A percentile compares a stretch with the other conserved stretches of the same genome.
phyloP scores from a whole-genome alignment of 1,139 yeast species.

The Chernovozyma aurita region DNA sequence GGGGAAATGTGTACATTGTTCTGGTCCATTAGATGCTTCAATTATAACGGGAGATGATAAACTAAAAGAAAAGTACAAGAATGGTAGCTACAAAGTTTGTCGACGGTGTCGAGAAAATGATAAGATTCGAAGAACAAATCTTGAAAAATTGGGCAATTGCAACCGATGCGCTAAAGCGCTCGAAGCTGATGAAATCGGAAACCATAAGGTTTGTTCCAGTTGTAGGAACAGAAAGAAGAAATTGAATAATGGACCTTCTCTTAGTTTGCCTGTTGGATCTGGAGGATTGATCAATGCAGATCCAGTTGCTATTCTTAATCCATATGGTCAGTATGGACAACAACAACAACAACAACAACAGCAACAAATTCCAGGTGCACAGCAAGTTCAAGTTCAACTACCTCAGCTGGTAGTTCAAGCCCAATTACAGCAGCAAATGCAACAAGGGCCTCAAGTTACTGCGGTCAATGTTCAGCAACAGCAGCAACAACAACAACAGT shows the following conservation, averaged over 20 bases:
- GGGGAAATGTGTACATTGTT: slow-evolving; percentile 66
- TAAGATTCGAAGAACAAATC: slow-evolving; percentile 48
- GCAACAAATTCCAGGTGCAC: slow-evolving; percentile 4
- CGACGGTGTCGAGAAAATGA: slow-evolving; percentile 60
- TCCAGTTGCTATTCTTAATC: slow-evolving; percentile 4
- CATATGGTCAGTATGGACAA: neutral
- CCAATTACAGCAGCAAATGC: slow-evolving; percentile 3
- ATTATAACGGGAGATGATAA: slow-evolving; percentile 26
- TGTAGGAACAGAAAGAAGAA: slow-evolving; percentile 55
- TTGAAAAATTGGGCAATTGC: slow-evolving; percentile 57
- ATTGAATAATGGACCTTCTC: slow-evolving; percentile 8
- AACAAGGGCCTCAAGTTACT: neutral
- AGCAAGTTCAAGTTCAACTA: slow-evolving; percentile 9
- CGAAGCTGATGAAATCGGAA: slow-evolving; percentile 40
- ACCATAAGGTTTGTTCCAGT: slow-evolving; percentile 50
- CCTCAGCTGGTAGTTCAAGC: slow-evolving; percentile 24
- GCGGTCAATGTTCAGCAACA: neutral
- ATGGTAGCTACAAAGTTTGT: slow-evolving; percentile 53
- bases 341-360: slow-evolving; percentile 6
- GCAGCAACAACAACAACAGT: slow-evolving; percentile 2
- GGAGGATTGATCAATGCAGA: neutral
- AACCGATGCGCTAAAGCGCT: slow-evolving; percentile 55
- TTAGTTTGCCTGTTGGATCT: neutral
- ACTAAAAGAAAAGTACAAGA: slow-evolving; percentile 15
- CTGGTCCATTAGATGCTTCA: slow-evolving; percentile 52